Evolutionary conservation across 495 filamentous ascomycete genomes (phyloP).

Genomic region (Penicillium samsonianum): DNA sequence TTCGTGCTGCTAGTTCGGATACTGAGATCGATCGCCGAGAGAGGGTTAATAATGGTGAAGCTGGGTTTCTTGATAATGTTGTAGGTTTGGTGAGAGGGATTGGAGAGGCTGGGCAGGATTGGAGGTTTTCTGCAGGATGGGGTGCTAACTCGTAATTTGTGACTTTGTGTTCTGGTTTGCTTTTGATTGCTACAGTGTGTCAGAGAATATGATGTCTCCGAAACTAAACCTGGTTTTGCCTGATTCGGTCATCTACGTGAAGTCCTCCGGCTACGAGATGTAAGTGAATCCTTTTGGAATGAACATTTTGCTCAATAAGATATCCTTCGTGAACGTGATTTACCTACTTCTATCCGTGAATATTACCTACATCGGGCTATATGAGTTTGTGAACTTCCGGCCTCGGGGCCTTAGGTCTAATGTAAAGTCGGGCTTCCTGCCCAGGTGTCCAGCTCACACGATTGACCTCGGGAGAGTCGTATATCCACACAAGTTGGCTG

Average conservation of each 20-base stretch:
- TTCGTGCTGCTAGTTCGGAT: constrained; percentile 16
- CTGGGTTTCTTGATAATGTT: constrained; percentile 32
- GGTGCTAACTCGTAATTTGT: constrained; percentile 26
- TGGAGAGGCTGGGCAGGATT: constrained; percentile 29
- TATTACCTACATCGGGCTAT: neutral
- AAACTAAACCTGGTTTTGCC: neutral
- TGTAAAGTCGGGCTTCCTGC: neutral
- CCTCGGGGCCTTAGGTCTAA: neutral
- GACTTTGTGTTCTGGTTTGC: neutral
- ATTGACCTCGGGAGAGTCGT: neutral
- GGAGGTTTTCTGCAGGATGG: constrained; percentile 33
- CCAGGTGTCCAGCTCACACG: neutral
- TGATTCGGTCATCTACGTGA: neutral
- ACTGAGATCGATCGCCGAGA: constrained; percentile 30
- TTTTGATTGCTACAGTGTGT: neutral
- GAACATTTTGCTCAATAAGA: neutral
- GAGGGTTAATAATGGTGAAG: constrained; percentile 31
- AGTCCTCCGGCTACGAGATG: neutral
- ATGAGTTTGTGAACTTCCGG: neutral
- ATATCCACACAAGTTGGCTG: neutral
- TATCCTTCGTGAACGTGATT: neutral
- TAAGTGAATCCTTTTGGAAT: neutral
- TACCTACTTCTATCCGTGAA: neutral
- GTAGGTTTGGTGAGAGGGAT: constrained; percentile 34
- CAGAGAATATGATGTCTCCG: neutral